These are phyloP conservation scores for Dictyostelium firmibasis DNA, from an alignment of 78 protist genomes.

Conservation along the genomic window DNA sequence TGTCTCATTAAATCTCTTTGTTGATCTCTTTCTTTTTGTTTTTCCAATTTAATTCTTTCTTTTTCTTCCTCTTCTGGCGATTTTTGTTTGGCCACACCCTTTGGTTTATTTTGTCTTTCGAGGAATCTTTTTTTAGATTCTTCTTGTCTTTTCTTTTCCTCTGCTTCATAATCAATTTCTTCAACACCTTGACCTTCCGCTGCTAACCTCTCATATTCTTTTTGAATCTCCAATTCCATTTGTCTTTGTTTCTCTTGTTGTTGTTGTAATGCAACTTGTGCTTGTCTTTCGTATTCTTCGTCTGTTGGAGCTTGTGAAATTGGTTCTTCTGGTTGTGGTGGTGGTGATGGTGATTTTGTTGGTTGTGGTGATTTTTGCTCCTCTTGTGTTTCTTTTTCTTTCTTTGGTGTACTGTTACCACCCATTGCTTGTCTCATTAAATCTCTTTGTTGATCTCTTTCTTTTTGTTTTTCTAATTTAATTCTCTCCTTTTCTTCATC, in stretches of 20 bases:
- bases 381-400: background rate
- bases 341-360: background rate
- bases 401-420: background rate
- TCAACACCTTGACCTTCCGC: constrained; percentile 10
- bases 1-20: constrained; percentile 47
- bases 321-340: background rate
- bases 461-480: constrained; percentile 36
- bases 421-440: constrained; percentile 41
- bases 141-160: background rate
- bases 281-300: constrained; percentile 23
- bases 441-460: constrained; percentile 45
- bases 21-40: constrained; percentile 60
- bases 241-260: constrained; percentile 52
- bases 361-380: background rate
- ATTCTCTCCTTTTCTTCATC: constrained; percentile 29
- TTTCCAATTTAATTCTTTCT: constrained; percentile 6
- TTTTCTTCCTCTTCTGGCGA: constrained; percentile 29
- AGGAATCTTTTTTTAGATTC: background rate
- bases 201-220: constrained; percentile 53
- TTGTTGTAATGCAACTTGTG: background rate
- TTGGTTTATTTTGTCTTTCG: constrained; percentile 16
- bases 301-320: background rate
- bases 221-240: constrained; percentile 49
- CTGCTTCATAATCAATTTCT: background rate
- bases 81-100: background rate